phyloP scores from a whole-genome alignment of 2,329 filamentous ascomycete species.

The Chaetomium olivaceum region DNA sequence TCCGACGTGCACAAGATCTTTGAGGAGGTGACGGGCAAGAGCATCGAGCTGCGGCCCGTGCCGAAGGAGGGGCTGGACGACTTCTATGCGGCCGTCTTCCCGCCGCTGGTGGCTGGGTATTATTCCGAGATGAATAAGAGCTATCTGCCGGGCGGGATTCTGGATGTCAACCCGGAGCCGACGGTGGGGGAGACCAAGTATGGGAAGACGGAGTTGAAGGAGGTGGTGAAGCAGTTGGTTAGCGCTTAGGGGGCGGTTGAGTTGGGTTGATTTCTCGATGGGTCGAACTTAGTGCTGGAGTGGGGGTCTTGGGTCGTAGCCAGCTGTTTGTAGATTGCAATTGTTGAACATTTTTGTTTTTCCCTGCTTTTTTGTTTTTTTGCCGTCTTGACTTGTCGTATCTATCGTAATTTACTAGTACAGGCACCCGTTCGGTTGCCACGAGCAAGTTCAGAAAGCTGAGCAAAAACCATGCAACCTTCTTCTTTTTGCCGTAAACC shows the following conservation, averaged over 20 bases:
- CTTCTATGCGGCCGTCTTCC: conserved; percentile 27
- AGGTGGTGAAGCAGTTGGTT: conserved; percentile 22
- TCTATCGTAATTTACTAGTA: too few species aligned
- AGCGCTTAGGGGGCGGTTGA: neutral
- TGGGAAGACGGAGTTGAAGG: conserved; percentile 26
- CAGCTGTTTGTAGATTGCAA: too few species aligned
- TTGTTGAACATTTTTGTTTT: too few species aligned
- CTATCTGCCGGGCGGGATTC: conserved; percentile 27
- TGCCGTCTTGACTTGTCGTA: too few species aligned
- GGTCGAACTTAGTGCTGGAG: too few species aligned
- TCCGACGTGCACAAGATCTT: conserved; percentile 37
- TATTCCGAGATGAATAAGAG: conserved; percentile 29
- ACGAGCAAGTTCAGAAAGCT: too few species aligned
- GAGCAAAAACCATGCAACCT: too few species aligned
- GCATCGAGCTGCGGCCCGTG: conserved; percentile 34
- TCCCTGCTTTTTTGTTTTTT: too few species aligned
- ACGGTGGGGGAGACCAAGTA: conserved; percentile 18
- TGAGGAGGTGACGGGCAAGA: conserved; percentile 32
- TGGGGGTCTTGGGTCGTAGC: too few species aligned
- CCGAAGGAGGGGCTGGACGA: conserved; percentile 22
- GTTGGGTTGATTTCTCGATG: neutral
- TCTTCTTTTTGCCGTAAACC: too few species aligned
- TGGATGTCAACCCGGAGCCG: conserved; percentile 24
- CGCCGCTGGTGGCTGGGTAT: conserved; percentile 19
- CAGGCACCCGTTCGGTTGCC: too few species aligned